Evolutionary conservation across 1,284 basidiomycete genomes (phyloP), one percentile per base, ranked within the genome.

Genomic region (Melampsora larici-populina): DNA sequence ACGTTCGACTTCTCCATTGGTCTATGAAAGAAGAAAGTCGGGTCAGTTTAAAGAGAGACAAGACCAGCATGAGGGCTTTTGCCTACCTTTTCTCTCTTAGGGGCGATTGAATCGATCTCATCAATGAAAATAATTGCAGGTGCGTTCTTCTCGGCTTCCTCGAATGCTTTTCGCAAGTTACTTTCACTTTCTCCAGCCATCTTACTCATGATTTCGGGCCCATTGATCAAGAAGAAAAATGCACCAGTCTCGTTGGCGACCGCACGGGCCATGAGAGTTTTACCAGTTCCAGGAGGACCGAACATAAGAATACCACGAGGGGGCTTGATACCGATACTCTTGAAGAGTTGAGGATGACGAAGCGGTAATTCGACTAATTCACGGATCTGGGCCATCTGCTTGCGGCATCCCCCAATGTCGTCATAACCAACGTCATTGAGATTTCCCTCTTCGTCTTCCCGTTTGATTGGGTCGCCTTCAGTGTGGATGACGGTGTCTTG

Each of bases 201-300:
- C 87, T 97, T 99, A 83, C 92, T 94, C 96, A 99, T 99, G 85
- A 99, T 98, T 85, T 99, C 97, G 67, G 96, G 97, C 79, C 97
- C 96, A 83, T 98, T 99, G 87, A 99, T 99, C 78, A 98, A 87
- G 90, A 99, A 99, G 89, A 99, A 99, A 89, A 99, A 99, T 26
- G 97, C 97, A 74, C 97, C 96, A 40, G 96, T 99, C 86, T 99
- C 97, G 84, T 99, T 99, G 80, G 96, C 97, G 62, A 99, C 97
- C 13, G 97, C 97, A 81, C 97, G 91, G 63, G 97, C 96, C 96
- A 99, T 99, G 80, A 97, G 88, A 13, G 94, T 97, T 87, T 97
- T 97, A 88, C 94, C 94, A 31, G 94, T 97, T 87, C 94, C 94
- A 55, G 94, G 94, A 80, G 94, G 94, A 79, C 94, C 94, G 82